Base-by-base conservation (phyloP, 2,329 filamentous ascomycete genomes). In the Fusarium subtropicale region DNA sequence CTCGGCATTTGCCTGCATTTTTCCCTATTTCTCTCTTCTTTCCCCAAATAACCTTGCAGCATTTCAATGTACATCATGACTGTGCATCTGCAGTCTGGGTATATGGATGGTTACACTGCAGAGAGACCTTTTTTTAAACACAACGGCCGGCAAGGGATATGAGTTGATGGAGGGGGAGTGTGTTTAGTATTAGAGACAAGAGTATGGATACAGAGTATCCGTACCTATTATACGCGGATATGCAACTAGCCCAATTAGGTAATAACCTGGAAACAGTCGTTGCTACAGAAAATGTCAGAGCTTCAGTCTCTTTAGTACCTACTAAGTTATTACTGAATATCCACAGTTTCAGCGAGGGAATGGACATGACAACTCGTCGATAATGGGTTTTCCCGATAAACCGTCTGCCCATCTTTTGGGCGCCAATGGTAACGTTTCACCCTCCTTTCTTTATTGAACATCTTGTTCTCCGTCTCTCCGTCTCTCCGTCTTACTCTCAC, bases 401-500 rank as follows among this genome's bases (percentile, higher is more conserved):
- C 86, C 87, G 38, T 78, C 85, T 62, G 85, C 87, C 41, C 85
- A 88, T 73, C 79, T 90, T 11, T 78, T 86, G 57, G 87, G 87
- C 65, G 87, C 87, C 18, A 88, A 86, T 76, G 87, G 87, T 88
- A 74, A 73, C 80, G 79, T 20, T 10, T 53, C 24, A 18, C 33
- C 33, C 47, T 22, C n/a, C 24, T 45, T 56, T 30, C 22, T 41
- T 44, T 34, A 39, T 39, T 39, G n/a, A 22, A 4, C 13, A 39
- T 45, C 22, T 24, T 26, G 20, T 48, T 4, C 13, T 39, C 38
- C 36, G 12, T 13, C 36, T 38, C 34, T 38, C n/a, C 36, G 36
- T 42, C 13, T 53, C 30, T 30, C 50, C 38, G 80, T 79, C n/a
- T 16, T 46, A 24, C 30, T 20, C 52, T 30, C 12, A 36, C 56